Conservation (phyloP, 345 rosid species). For the Arabis hirsuta region DNA sequence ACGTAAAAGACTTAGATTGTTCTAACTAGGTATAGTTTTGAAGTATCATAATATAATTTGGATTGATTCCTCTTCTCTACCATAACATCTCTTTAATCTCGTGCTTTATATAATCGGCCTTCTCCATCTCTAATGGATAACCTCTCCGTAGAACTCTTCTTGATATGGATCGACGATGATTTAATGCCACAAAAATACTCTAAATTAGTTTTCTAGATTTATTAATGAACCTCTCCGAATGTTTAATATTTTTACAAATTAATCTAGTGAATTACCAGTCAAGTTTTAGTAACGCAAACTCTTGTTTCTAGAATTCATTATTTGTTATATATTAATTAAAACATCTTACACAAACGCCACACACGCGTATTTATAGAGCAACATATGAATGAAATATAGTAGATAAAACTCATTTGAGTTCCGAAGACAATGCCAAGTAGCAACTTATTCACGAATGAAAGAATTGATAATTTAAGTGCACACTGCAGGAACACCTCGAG, state of each 20-base stretch:
- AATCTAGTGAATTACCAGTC: neutral
- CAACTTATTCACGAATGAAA: conserved; percentile 19
- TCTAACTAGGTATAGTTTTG: too few relatives aligned
- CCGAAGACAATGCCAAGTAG: conserved; percentile 12
- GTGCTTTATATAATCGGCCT: too few relatives aligned
- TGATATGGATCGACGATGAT: neutral
- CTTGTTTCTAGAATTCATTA: neutral
- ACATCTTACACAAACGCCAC: neutral
- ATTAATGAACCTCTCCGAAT: neutral
- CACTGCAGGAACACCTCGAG: conserved; percentile 54
- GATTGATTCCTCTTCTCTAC: too few relatives aligned
- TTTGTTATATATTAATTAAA: neutral
- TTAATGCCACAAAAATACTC: neutral
- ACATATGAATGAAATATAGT: conserved; percentile 7
- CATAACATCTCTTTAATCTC: too few relatives aligned
- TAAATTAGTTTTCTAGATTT: neutral
- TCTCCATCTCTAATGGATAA: too few relatives aligned
- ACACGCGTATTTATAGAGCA: conserved; percentile 5
- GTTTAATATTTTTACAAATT: neutral
- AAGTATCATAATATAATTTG: too few relatives aligned
- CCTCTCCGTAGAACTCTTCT: too few relatives aligned
- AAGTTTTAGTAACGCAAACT: neutral
- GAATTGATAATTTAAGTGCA: conserved; percentile 37
- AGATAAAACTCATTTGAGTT: conserved; percentile 12
- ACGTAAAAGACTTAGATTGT: too few relatives aligned